These are phyloP conservation scores for Rugosomyces carneus DNA, from an alignment of 1,284 basidiomycete genomes.

Conservation along the genomic window DNA sequence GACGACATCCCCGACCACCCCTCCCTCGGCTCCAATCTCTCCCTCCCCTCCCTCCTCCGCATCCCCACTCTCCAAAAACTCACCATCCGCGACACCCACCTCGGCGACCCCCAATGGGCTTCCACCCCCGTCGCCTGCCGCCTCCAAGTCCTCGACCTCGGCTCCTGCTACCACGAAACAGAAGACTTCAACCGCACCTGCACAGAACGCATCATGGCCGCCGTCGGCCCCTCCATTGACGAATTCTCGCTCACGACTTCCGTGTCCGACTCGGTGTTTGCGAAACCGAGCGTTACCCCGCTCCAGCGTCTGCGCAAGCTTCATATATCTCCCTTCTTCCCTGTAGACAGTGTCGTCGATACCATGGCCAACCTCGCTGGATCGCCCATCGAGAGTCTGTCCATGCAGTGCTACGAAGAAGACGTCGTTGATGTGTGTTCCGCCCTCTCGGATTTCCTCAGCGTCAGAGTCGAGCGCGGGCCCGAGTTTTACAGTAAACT, in stretches of 20 bases:
- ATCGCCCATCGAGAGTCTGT: slow-evolving; percentile 54
- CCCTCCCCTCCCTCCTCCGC: slow-evolving; percentile 57
- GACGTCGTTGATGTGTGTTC: slow-evolving; percentile 53
- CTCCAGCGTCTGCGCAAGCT: slow-evolving; percentile 47
- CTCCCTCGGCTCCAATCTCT: slow-evolving; percentile 48
- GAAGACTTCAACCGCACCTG: slow-evolving; percentile 46
- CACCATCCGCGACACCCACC: slow-evolving; percentile 61
- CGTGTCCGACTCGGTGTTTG: slow-evolving; percentile 38
- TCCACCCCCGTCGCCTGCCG: slow-evolving; percentile 41
- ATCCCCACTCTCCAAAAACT: slow-evolving; percentile 56
- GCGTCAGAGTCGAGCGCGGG: slow-evolving; percentile 42
- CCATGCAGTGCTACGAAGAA: slow-evolving; percentile 53
- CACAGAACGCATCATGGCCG: slow-evolving; percentile 54
- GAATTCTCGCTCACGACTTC: slow-evolving; percentile 50
- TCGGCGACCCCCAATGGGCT: slow-evolving; percentile 56
- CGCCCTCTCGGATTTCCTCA: slow-evolving; percentile 51
- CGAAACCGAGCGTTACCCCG: slow-evolving; percentile 42
- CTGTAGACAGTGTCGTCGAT: slow-evolving; percentile 51
- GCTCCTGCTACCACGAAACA: slow-evolving; percentile 49
- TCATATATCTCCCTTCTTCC: slow-evolving; percentile 57
- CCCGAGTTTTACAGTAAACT: slow-evolving; percentile 38
- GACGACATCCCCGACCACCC: slow-evolving; percentile 55
- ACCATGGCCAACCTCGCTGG: slow-evolving; percentile 53
- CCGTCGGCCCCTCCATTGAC: slow-evolving; percentile 46
- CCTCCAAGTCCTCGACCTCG: slow-evolving; percentile 54